Evolutionary conservation across 2,329 filamentous ascomycete genomes (phyloP).

Genomic region (Orbilia javanica): DNA sequence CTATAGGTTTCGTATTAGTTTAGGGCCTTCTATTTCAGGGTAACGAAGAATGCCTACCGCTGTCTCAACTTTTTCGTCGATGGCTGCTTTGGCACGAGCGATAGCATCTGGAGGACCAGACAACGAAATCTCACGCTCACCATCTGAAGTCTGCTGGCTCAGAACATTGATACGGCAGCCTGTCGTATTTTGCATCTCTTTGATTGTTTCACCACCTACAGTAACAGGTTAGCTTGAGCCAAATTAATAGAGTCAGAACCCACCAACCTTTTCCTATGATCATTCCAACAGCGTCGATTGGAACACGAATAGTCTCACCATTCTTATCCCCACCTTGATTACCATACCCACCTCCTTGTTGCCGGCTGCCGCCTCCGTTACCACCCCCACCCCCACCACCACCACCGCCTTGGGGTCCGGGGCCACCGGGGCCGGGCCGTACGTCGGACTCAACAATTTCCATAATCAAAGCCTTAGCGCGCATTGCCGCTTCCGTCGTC

Average conservation of each 20-base stretch:
- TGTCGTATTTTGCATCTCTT: slow-evolving; percentile 88
- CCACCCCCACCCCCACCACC: slow-evolving; percentile 61
- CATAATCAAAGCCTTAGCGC: slow-evolving; percentile 88
- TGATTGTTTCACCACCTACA: slow-evolving; percentile 85
- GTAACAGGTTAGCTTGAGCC: slow-evolving; percentile 57
- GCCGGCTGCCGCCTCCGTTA: slow-evolving; percentile 65
- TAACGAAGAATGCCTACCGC: slow-evolving; percentile 73
- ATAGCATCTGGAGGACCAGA: slow-evolving; percentile 83
- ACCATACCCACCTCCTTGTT: slow-evolving; percentile 61
- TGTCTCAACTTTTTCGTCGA: slow-evolving; percentile 91
- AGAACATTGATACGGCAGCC: slow-evolving; percentile 96
- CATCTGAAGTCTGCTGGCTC: slow-evolving; percentile 81
- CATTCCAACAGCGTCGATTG: slow-evolving; percentile 93
- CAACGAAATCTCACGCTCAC: slow-evolving; percentile 86
- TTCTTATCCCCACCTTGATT: slow-evolving; percentile 73
- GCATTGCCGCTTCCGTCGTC: slow-evolving; percentile 77
- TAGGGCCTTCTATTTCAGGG: neutral
- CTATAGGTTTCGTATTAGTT: slow-evolving; percentile 31
- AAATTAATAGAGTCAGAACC: neutral
- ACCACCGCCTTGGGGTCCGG: slow-evolving; percentile 63
- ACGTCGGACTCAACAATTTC: slow-evolving; percentile 95
- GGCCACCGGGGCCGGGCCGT: slow-evolving; percentile 66
- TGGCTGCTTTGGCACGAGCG: slow-evolving; percentile 82
- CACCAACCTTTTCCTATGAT: slow-evolving; percentile 84
- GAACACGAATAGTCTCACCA: slow-evolving; percentile 85